Percentiles rank a stretch among this genome's conserved stretches.
Conservation (phyloP, 345 rosid genomes). For the Euphorbia peplus region DNA sequence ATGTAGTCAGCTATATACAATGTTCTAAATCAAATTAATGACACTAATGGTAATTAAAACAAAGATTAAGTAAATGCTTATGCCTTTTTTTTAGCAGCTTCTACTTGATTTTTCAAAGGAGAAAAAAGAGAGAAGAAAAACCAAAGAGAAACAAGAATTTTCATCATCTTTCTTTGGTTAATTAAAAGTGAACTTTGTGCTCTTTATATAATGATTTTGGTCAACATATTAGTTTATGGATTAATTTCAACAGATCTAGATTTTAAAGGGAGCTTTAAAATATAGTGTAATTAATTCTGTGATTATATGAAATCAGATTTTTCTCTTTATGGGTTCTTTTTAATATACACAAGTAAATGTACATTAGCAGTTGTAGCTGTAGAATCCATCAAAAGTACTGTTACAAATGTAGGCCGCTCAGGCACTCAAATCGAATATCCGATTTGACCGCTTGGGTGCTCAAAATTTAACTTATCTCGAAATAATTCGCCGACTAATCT, state of each 20-base stretch:
- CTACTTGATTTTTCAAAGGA: not conserved
- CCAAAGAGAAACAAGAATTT: not conserved
- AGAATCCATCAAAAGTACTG: too few species aligned
- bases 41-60: not conserved
- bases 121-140: not conserved
- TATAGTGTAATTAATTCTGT: not conserved
- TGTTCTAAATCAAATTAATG: not conserved
- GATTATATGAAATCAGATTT: too few species aligned
- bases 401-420: too few species aligned
- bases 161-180: not conserved
- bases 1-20: not conserved
- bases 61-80: not conserved
- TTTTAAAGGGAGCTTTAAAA: not conserved
- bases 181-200: not conserved
- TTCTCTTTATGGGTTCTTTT: too few species aligned
- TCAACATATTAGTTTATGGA: not conserved
- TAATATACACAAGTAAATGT: too few species aligned
- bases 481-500: too few species aligned
- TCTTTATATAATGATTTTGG: not conserved
- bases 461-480: too few species aligned
- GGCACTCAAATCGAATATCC: too few species aligned
- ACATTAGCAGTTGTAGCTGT: too few species aligned
- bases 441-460: too few species aligned
- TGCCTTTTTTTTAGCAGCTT: constrained; percentile 8
- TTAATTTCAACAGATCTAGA: not conserved